Conservation (phyloP, 2,329 filamentous ascomycete genomes). For the Thielaviopsis cerberus region DNA sequence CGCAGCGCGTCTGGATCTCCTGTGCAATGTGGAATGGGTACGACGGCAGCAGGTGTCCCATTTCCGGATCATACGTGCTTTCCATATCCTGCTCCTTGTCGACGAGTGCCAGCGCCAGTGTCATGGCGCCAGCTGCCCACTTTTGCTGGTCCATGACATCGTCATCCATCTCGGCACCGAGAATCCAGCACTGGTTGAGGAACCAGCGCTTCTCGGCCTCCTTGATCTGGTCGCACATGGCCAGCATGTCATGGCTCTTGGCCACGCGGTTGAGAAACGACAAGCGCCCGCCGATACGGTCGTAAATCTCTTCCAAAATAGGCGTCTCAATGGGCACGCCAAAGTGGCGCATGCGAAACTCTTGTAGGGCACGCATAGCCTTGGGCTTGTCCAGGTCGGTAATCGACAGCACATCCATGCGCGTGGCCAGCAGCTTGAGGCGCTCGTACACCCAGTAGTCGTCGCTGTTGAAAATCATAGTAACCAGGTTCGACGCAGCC, state of each 20-base stretch:
- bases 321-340: constrained; percentile 35
- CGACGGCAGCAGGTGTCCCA: constrained; percentile 59
- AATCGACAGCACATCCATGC: constrained; percentile 85
- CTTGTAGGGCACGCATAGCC: constrained; percentile 57
- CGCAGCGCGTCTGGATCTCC: constrained; percentile 84
- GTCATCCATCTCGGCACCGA: constrained; percentile 66
- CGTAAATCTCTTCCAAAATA: constrained; percentile 60
- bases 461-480: constrained; percentile 85
- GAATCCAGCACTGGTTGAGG: constrained; percentile 56
- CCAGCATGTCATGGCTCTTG: constrained; percentile 64
- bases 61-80: constrained; percentile 45
- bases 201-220: constrained; percentile 59
- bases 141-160: constrained; percentile 98
- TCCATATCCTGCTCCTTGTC: constrained; percentile 52
- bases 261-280: constrained; percentile 80
- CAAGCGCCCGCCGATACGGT: constrained; percentile 69
- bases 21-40: constrained; percentile 68
- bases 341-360: constrained; percentile 67
- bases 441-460: constrained; percentile 98
- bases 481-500: constrained; percentile 81
- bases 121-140: constrained; percentile 85
- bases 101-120: constrained; percentile 79
- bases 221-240: constrained; percentile 53
- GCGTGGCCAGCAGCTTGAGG: constrained; percentile 75
- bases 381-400: constrained; percentile 62